Evolutionary conservation across 1,284 basidiomycete genomes (phyloP).

Genomic region (Ganoderma leucocontextum): DNA sequence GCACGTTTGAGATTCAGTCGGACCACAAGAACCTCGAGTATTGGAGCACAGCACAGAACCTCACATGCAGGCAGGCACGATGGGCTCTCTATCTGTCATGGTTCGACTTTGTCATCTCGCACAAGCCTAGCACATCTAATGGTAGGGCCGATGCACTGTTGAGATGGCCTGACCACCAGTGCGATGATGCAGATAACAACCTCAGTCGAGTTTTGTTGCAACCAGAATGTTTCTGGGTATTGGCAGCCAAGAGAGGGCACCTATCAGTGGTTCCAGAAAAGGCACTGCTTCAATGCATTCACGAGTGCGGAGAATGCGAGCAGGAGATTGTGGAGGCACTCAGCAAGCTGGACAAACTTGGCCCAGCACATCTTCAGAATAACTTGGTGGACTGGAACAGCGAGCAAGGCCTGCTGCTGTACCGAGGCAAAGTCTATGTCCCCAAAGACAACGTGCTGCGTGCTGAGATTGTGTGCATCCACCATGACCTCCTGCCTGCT

Average conservation of each 20-base stretch:
- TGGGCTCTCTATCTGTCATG: slow-evolving; percentile 48
- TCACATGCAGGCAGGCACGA: no score
- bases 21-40: no score
- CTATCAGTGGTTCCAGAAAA: not conserved
- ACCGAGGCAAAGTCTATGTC: slow-evolving; percentile 47
- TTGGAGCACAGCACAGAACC: no score
- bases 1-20: no score
- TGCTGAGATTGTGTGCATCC: not conserved
- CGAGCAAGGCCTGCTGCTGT: slow-evolving; percentile 30
- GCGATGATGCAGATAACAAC: slow-evolving; percentile 24
- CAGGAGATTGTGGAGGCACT: not conserved
- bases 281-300: not conserved
- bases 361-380: not conserved
- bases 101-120: slow-evolving; percentile 42
- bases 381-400: not conserved
- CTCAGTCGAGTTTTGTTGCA: slow-evolving; percentile 36
- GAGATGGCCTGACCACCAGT: slow-evolving; percentile 44
- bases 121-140: slow-evolving; percentile 42
- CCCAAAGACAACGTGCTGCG: not conserved
- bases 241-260: not conserved
- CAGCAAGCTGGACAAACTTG: not conserved
- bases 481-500: slow-evolving; percentile 1
- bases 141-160: slow-evolving; percentile 51
- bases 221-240: slow-evolving; percentile 8
- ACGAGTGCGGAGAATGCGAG: not conserved